These are phyloP conservation scores for Taiozyma sp. DNA, from an alignment of 1,139 yeast genomes.

Conservation along the genomic window DNA sequence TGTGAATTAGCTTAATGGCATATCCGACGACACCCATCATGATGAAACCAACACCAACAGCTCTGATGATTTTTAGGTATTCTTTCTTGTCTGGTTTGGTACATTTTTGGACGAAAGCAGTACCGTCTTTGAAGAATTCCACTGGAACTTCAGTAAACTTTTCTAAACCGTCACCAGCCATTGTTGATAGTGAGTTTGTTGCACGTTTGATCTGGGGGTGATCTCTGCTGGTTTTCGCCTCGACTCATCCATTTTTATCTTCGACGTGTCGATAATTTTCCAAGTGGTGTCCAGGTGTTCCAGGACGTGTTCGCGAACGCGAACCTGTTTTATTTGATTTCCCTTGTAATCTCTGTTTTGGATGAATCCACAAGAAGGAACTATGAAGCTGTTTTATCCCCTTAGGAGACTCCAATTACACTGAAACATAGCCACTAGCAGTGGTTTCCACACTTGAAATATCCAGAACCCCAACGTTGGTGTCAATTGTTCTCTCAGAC, in stretches of 20 bases:
- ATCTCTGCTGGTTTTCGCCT: neutral
- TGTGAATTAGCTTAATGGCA: slow-evolving; percentile 82
- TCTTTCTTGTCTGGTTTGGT: slow-evolving; percentile 90
- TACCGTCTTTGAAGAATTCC: slow-evolving; percentile 87
- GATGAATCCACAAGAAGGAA: neutral
- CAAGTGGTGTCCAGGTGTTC: neutral
- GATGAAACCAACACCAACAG: slow-evolving; percentile 93
- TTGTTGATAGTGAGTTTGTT: slow-evolving; percentile 15
- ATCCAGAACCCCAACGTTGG: neutral
- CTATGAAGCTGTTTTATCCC: neutral
- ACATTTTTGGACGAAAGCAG: slow-evolving; percentile 84
- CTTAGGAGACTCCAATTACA: neutral
- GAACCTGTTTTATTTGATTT: neutral
- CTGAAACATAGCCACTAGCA: neutral
- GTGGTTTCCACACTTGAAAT: neutral
- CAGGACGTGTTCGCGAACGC: neutral
- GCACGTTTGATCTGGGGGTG: neutral
- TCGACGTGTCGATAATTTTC: neutral
- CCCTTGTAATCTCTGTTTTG: neutral
- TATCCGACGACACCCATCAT: slow-evolving; percentile 99
- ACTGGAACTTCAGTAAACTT: slow-evolving; percentile 85
- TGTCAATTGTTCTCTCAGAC: neutral
- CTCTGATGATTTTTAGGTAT: slow-evolving; percentile 82
- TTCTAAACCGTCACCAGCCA: slow-evolving; percentile 67
- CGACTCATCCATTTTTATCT: neutral